Evolutionary conservation across 2,329 filamentous ascomycete genomes (phyloP), one percentile per base, ranked within the genome.

Genomic region (Talaromyces sp.): DNA sequence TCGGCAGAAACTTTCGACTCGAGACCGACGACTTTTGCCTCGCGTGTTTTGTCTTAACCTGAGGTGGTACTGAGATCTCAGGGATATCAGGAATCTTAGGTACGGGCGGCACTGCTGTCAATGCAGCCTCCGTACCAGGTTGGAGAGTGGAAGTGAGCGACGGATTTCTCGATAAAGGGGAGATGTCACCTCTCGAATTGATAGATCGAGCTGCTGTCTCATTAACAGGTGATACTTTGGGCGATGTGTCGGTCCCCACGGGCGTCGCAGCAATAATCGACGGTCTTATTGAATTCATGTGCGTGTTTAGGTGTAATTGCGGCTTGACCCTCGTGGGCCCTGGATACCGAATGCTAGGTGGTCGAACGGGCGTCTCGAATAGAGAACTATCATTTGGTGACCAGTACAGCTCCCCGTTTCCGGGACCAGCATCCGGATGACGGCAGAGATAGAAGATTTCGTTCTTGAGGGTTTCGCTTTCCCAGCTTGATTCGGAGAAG

Each of bases 391-490:
- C 60, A 31, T 66, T 68, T 6, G 71, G 69, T 48, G 68, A 65
- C 64, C 69, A 69, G 52, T 72, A 72, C 11, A 71, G 47, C 9
- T 66, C 68, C 10, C 73, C 71, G 37, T 68, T 68, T 14, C 68
- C 68, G 5, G 71, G 71, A n/a, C 70, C 73, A 5, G 72, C 72
- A 60, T 77, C 74, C 2, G 75, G 75, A 24, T 73, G 72, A 14
- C 75, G 75, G 54, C 75, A 78, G 24, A 77, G 67, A 62, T 75
- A 74, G n/a, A 74, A 65, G n/a, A 77, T 76, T 19, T 78, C 76
- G 52, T 74, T 73, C 62, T 75, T 76, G 33, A 77, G 69, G 3
- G 73, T 75, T n/a, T 78, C 74, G 47, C 75, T 78, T 45, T 74
- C 72, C 67, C 75, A 72, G 66, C 74, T 78, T 27, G 74, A 71